Evolutionary conservation across 768 basidiomycete species (phyloP).

Genomic region (Heimioporus sp.): DNA sequence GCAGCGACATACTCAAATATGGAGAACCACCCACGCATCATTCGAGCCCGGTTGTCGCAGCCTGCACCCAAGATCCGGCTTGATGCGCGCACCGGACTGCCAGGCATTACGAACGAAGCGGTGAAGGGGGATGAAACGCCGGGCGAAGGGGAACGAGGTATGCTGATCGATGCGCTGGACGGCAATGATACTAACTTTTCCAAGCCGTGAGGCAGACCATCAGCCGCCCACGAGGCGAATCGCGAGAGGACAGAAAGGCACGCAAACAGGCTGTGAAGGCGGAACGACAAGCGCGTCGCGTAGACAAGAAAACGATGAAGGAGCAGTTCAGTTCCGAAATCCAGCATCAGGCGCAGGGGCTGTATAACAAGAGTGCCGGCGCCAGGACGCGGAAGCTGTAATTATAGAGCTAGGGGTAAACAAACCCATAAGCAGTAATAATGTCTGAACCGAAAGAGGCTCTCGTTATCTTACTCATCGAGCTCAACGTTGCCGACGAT

Average conservation of each 20-base stretch:
- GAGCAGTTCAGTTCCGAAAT: conserved; percentile 64
- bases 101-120: conserved; percentile 42
- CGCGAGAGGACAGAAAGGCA: conserved; percentile 67
- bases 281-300: conserved; percentile 60
- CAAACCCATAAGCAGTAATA: conserved; percentile 14
- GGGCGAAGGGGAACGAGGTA: conserved; percentile 27
- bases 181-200: conserved; percentile 1
- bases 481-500: conserved; percentile 13
- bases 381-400: conserved; percentile 23
- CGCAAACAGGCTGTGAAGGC: conserved; percentile 70
- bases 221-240: conserved; percentile 72
- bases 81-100: conserved; percentile 77
- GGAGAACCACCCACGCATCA: conserved; percentile 93
- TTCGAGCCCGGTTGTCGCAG: conserved; percentile 60
- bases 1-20: conserved; percentile 95
- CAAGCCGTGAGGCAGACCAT: conserved; percentile 44
- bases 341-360: conserved; percentile 52
- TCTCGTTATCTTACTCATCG: conserved; percentile 1
- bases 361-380: conserved; percentile 45
- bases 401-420: not conserved
- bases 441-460: conserved; percentile 6
- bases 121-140: conserved; percentile 4
- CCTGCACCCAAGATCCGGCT: conserved; percentile 63
- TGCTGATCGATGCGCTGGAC: not conserved
- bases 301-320: conserved; percentile 64